Base-by-base conservation (phyloP, 768 basidiomycete species). In the Tephrocybe sp. region DNA sequence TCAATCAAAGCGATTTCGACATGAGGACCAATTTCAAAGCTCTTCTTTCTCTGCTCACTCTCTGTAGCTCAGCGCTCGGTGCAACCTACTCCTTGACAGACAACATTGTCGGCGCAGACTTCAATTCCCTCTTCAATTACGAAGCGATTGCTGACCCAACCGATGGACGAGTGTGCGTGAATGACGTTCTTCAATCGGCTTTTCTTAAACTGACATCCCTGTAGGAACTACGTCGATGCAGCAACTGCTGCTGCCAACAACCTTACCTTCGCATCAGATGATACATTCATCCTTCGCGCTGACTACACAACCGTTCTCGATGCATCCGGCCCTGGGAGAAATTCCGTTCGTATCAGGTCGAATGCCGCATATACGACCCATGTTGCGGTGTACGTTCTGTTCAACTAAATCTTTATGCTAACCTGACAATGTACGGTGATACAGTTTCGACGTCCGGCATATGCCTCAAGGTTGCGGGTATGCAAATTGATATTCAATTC, bases 401-500 rank as follows among this genome's bases (percentile, higher is more conserved):
- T 23, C 48, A 20, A 31, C 19, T 11, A n/a, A 34, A n/a, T 43
- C 16, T 26, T 26, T 26, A 45, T 39, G 22, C 13, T 12, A 26
- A 26, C 7, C 26, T 26, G 9, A 38, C 35, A 20, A 45, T 20
- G 7, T n/a, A 8, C 20, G 16, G 9, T 4, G 48, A 48, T 19
- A 16, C 47, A 71, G 71, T 11, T 73, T 71, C 54, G 64, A 72
- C 35, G 56, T 73, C 26, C 63, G 66, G 1, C 80, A 81, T 60
- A 81, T 83, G 78, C 80, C 80, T 10, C 69, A 78, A 51, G 80
- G 78, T 7, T 78, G 78, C 60, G 76, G 70, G 75, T 75, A 43
- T 49, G 62, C 60, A 10, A 3, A 26, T 26, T 26, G 26, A 7
- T 26, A 3, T 26, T 26, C 26, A 26, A 26, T 26, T 7, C 26